phyloP scores from a whole-genome alignment of 2,329 filamentous ascomycete genomes.

The Fusarium stilboides region DNA sequence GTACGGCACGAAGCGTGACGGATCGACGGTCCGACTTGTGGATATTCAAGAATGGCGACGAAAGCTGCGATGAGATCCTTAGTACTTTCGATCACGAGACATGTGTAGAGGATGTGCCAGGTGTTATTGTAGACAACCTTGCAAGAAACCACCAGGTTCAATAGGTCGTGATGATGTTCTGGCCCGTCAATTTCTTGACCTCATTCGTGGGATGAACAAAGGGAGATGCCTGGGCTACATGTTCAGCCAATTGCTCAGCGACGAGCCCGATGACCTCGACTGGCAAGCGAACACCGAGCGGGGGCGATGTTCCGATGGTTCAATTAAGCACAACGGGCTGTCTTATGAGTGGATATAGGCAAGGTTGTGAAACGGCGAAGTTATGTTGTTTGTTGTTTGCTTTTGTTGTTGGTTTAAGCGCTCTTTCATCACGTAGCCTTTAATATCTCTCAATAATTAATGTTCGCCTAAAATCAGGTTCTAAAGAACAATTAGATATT shows the following conservation, averaged over 20 bases:
- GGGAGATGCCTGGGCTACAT: slow-evolving; percentile 4
- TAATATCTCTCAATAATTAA: background rate
- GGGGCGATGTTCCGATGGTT: background rate
- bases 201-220: slow-evolving; percentile 18
- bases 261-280: slow-evolving; percentile 23
- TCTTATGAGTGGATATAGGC: background rate
- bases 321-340: background rate
- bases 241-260: slow-evolving; percentile 12
- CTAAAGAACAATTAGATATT: background rate
- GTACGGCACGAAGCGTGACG: slow-evolving; percentile 17
- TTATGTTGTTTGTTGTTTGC: background rate
- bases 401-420: background rate
- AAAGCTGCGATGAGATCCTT: slow-evolving; percentile 1
- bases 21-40: slow-evolving; percentile 27
- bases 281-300: background rate
- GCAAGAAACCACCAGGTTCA: slow-evolving; percentile 2
- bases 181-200: background rate
- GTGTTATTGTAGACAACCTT: background rate
- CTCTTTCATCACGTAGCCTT: slow-evolving; percentile 5
- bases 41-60: slow-evolving; percentile 8
- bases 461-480: background rate
- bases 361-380: background rate
- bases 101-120: slow-evolving; percentile 19
- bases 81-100: background rate
- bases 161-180: slow-evolving; percentile 2